phyloP scores from a whole-genome alignment of 2,329 filamentous ascomycete species.

The Colletotrichum horii region DNA sequence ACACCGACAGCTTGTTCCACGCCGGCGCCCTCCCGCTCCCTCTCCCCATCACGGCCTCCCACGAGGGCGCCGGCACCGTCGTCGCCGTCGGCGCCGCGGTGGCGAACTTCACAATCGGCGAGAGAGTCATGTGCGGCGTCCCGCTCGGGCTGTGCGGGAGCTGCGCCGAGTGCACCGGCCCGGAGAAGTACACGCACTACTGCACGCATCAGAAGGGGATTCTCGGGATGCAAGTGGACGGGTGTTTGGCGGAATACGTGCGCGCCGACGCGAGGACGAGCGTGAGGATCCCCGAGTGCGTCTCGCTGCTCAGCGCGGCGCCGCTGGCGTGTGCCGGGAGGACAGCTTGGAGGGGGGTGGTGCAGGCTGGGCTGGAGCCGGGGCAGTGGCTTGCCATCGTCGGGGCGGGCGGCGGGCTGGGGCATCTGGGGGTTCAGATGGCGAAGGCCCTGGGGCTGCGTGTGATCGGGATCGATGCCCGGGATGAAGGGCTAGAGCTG shows the following conservation, averaged over 20 bases:
- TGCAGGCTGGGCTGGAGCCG: conserved; percentile 39
- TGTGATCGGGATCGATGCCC: conserved; percentile 73
- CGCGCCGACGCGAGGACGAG: conserved; percentile 51
- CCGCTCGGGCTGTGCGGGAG: conserved; percentile 56
- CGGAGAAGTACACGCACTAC: conserved; percentile 57
- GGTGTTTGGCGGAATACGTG: conserved; percentile 63
- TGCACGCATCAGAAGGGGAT: conserved; percentile 49
- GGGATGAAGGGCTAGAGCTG: conserved; percentile 57
- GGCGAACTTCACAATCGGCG: conserved; percentile 49
- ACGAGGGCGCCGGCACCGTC: conserved; percentile 63
- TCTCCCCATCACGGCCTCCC: conserved; percentile 59
- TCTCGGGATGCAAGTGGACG: conserved; percentile 55
- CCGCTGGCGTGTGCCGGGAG: conserved; percentile 62
- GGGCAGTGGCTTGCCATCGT: conserved; percentile 77
- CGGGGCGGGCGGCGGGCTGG: conserved; percentile 77
- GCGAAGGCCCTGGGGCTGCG: conserved; percentile 80
- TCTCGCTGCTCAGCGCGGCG: conserved; percentile 56
- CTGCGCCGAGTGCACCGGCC: conserved; percentile 57
- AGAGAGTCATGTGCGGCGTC: conserved; percentile 62
- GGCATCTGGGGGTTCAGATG: conserved; percentile 74
- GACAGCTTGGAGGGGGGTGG: conserved; percentile 54
- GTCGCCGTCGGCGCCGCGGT: conserved; percentile 48
- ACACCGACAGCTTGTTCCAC: conserved; percentile 64
- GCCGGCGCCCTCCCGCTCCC: conserved; percentile 51
- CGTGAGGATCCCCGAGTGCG: conserved; percentile 50